Base-by-base conservation (phyloP, 257 asterid species). In the Plantago ovata region DNA sequence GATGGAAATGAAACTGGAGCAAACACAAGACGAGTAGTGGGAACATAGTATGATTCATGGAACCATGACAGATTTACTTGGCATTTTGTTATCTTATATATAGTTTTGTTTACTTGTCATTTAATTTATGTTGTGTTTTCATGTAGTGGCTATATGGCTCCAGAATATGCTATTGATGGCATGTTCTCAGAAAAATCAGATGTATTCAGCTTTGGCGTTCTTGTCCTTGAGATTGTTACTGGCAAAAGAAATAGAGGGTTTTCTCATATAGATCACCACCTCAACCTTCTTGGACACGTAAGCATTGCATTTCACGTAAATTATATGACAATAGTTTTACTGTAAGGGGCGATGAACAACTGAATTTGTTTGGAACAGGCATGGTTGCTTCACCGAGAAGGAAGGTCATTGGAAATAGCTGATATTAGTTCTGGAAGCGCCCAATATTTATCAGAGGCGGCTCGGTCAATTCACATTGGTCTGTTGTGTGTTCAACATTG, bases 1-100 rank as follows among this genome's bases (percentile, higher is more conserved):
- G 78, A 65, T 65, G 84, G 76, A 28, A 57, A 75, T 36, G 84
- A 84, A 49, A 77, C 75, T 1, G 75, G 58, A 63, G 84, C 69
- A 28, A 78, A 69, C 45, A 84, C 88, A 22, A 49, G 18, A 2
- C 70, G 79, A 42, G 77, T 84, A 0, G 82, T 81, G 4, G 89
- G 89, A 57, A 81, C 86, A 56, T 71, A 68, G 91, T 80, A 80
- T 44, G 84, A 62, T 45, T 28, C 43, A 38, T 44, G 0, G 9
- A 1, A 20, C 13, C 8, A 13, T 16, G 48, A 19, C 4, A 7
- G 19, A 52, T 20, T 1, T n/a, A 11, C 13, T 4, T 43, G 5
- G 9, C 6, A 20, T 28, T 16, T 10, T 9, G n/a, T 19, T 48
- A 32, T 9, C 32, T 48, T n/a, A 10, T 19, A n/a, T n/a, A n/a